A percentile compares a stretch with the other conserved stretches of the same genome.
Conservation (phyloP, 1,139 yeast genomes). For the Candida sanyaensis region DNA sequence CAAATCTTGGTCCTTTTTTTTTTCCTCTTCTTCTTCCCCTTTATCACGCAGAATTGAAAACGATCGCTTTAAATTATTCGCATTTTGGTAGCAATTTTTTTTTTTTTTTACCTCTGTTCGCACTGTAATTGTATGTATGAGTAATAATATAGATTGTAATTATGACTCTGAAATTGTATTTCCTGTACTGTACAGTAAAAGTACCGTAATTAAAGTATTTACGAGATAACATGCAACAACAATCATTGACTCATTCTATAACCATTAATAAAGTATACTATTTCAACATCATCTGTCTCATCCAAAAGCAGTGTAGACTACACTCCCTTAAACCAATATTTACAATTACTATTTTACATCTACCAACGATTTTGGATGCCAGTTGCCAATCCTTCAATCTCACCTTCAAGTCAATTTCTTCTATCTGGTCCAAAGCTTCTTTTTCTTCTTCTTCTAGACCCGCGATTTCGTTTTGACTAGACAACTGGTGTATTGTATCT, state of each 20-base stretch:
- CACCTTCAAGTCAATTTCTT: constrained; percentile 43
- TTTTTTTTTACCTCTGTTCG: too few species aligned
- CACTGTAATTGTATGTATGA: not conserved
- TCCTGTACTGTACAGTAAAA: not conserved
- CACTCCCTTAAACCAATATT: constrained; percentile 51
- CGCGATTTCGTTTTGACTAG: constrained; percentile 2
- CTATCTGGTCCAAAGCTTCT: constrained; percentile 15
- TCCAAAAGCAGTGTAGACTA: constrained; percentile 60
- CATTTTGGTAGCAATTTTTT: too few species aligned
- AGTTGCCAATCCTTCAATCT: constrained; percentile 58
- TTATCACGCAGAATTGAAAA: too few species aligned
- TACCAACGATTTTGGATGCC: constrained; percentile 55
- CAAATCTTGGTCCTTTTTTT: too few species aligned
- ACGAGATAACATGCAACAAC: too few species aligned
- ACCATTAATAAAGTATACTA: constrained; percentile 53
- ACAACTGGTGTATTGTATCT: constrained; percentile 14
- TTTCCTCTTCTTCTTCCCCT: too few species aligned
- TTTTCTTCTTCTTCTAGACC: constrained; percentile 7
- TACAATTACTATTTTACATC: constrained; percentile 54
- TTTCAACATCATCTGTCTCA: constrained; percentile 56
- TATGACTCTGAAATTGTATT: constrained; percentile 3
- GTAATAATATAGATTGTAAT: not conserved
- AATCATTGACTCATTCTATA: constrained; percentile 17
- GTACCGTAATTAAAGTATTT: too few species aligned
- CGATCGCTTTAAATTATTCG: too few species aligned